These are phyloP conservation scores for Nyssa sinensis DNA, from an alignment of 148 eudicot species.

Conservation along the genomic window DNA sequence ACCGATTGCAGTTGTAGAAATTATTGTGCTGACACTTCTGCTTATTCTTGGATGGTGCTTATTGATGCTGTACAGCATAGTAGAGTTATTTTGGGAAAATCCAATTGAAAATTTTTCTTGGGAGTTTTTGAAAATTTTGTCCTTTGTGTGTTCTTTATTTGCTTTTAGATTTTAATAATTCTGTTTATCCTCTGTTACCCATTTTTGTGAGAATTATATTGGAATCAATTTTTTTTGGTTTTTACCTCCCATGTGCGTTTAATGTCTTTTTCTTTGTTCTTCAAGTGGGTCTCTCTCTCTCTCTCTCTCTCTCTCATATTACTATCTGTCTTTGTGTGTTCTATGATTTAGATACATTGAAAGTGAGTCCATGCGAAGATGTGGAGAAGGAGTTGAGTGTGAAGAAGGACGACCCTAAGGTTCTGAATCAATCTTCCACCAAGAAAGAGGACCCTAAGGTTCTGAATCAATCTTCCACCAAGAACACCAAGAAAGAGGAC, in stretches of 20 bases:
- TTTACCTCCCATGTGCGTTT: background rate
- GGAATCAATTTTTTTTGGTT: background rate
- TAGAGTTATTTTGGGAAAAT: background rate
- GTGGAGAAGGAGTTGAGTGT: constrained; percentile 12
- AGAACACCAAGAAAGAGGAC: too few species aligned
- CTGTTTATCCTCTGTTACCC: background rate
- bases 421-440: constrained; percentile 15
- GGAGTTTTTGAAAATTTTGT: constrained; percentile 1
- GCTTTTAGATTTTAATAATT: background rate
- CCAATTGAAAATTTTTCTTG: background rate
- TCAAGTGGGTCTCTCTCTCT: constrained; percentile 3
- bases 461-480: constrained; percentile 12
- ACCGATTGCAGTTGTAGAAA: background rate
- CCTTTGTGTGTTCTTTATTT: constrained; percentile 5
- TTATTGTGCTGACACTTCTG: background rate
- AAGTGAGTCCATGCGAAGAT: background rate
- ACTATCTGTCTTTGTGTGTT: background rate
- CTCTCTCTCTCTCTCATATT: background rate
- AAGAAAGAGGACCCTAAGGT: constrained; percentile 12
- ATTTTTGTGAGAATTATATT: background rate
- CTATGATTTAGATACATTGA: constrained; percentile 14
- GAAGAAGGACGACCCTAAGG: constrained; percentile 2
- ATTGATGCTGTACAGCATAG: constrained; percentile 3
- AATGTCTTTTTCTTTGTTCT: background rate
- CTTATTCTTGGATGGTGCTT: background rate